Evolutionary conservation across 2,329 filamentous ascomycete genomes (phyloP).

Genomic region (Camptophora hylomeconis): DNA sequence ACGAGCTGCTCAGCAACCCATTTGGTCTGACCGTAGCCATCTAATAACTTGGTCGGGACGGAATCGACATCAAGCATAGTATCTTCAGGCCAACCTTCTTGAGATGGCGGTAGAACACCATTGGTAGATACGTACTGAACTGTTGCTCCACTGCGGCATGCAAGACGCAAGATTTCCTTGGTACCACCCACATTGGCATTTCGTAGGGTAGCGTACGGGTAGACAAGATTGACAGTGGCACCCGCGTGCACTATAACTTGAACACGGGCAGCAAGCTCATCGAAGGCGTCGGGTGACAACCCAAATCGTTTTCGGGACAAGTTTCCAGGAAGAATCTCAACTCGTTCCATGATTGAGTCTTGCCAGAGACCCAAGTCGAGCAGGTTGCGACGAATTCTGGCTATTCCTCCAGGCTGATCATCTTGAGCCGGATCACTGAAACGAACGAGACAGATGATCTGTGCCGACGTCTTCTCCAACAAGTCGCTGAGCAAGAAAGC

Average conservation of each 20-base stretch:
- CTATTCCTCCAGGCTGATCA: constrained; percentile 53
- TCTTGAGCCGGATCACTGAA: constrained; percentile 55
- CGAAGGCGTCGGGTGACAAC: constrained; percentile 51
- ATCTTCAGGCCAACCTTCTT: constrained; percentile 58
- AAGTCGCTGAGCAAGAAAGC: constrained; percentile 60
- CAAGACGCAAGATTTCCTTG: constrained; percentile 58
- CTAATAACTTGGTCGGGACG: constrained; percentile 54
- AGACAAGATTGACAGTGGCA: constrained; percentile 68
- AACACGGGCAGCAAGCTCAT: constrained; percentile 49
- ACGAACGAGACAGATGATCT: constrained; percentile 60
- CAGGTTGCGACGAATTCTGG: constrained; percentile 60
- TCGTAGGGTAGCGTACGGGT: constrained; percentile 61
- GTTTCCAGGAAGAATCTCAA: constrained; percentile 64
- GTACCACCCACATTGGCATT: constrained; percentile 70
- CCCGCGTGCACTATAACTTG: constrained; percentile 67
- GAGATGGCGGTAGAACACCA: constrained; percentile 60
- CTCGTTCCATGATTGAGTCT: constrained; percentile 63
- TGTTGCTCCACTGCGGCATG: constrained; percentile 53
- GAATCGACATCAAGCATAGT: constrained; percentile 53
- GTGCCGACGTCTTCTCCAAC: constrained; percentile 53
- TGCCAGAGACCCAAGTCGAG: constrained; percentile 69
- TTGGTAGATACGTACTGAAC: constrained; percentile 72
- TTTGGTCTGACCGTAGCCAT: constrained; percentile 69
- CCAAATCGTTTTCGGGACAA: constrained; percentile 56
- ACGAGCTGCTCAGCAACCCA: constrained; percentile 71